phyloP scores from a whole-genome alignment of 768 basidiomycete genomes.

The Collybia sordida region DNA sequence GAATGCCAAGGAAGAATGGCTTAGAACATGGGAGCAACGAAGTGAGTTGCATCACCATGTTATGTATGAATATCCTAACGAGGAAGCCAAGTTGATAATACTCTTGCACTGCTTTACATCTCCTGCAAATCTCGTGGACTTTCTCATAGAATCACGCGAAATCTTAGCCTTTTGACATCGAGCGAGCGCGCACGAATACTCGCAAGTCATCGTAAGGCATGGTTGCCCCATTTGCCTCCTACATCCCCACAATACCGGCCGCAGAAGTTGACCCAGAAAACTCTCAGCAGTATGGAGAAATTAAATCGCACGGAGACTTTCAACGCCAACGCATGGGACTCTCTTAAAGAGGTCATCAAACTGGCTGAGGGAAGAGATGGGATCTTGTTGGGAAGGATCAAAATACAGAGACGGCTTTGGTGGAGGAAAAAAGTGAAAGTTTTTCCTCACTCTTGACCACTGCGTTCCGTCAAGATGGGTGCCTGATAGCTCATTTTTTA shows the following conservation, averaged over 20 bases:
- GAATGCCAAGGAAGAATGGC: slow-evolving; percentile 36
- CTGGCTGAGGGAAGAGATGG: slow-evolving; percentile 59
- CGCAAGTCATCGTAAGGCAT: slow-evolving; percentile 17
- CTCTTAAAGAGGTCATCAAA: slow-evolving; percentile 51
- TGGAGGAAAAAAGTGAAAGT: not conserved
- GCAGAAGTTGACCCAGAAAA: not conserved
- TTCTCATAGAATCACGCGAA: slow-evolving; percentile 57
- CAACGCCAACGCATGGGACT: slow-evolving; percentile 40
- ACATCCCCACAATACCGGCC: slow-evolving; percentile 11
- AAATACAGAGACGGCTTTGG: slow-evolving; percentile 1
- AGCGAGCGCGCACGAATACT: slow-evolving; percentile 30
- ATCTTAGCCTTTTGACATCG: slow-evolving; percentile 42
- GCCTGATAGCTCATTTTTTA: too few species aligned
- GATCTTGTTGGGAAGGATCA: slow-evolving; percentile 46
- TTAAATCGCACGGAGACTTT: slow-evolving; percentile 22
- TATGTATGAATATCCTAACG: slow-evolving; percentile 1
- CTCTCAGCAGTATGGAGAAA: slow-evolving; percentile 8
- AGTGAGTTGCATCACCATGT: slow-evolving; percentile 35
- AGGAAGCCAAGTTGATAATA: slow-evolving; percentile 57
- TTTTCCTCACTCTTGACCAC: not conserved
- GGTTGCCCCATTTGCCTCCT: slow-evolving; percentile 36
- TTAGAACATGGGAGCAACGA: slow-evolving; percentile 54
- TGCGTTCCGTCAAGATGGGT: not conserved
- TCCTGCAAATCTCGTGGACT: slow-evolving; percentile 66
- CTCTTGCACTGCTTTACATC: slow-evolving; percentile 58